phyloP scores from a whole-genome alignment of 2,329 filamentous ascomycete species.

The Neopestalotiopsis rosae region DNA sequence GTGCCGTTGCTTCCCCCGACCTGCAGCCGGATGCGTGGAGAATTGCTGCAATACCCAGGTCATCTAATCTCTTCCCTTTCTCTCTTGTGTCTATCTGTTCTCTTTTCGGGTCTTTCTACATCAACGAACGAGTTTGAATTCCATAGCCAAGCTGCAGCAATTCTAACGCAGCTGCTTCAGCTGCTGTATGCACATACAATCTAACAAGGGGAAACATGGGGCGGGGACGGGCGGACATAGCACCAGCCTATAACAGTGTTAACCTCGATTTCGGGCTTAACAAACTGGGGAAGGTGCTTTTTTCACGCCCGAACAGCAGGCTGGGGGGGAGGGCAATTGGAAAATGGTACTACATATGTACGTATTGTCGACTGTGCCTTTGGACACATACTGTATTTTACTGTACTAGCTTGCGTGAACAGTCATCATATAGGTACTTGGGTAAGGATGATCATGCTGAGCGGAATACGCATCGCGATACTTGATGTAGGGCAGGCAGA shows the following conservation, averaged over 20 bases:
- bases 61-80: neutral
- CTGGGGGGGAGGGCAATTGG: neutral
- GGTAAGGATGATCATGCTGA: neutral
- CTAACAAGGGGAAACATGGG: neutral
- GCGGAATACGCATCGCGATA: no score
- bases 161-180: neutral
- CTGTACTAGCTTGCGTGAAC: neutral
- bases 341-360: neutral
- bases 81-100: neutral
- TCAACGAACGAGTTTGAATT: neutral
- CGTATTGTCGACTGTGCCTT: neutral
- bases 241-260: slow-evolving; percentile 8
- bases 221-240: neutral
- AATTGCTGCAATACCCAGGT: slow-evolving; percentile 1
- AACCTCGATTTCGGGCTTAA: slow-evolving; percentile 1
- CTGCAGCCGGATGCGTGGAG: neutral
- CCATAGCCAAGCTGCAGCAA: neutral
- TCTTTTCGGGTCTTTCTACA: neutral
- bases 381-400: neutral
- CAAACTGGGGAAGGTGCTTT: slow-evolving; percentile 18
- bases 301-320: slow-evolving; percentile 5
- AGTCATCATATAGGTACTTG: neutral
- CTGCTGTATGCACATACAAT: neutral
- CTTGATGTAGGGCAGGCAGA: no score
- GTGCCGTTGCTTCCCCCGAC: neutral